Conservation (phyloP, 176 grass and related monocot genomes). For the Bonia amplexicaulis region DNA sequence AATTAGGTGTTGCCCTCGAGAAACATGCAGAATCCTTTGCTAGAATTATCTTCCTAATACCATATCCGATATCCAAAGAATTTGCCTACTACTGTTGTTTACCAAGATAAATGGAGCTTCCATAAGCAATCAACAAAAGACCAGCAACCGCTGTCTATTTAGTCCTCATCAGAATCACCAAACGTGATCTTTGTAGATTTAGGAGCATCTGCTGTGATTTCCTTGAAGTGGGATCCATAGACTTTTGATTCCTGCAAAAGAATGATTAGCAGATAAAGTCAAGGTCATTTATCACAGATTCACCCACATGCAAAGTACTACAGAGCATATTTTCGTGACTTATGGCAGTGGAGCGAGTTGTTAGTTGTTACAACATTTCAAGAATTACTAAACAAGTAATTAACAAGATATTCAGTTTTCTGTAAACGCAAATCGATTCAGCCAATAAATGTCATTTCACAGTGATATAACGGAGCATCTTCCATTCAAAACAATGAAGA, state of each 20-base stretch:
- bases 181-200: slow-evolving; percentile 95
- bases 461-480: not conserved
- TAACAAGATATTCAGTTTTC: no score
- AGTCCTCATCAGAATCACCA: slow-evolving; percentile 75
- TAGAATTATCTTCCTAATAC: not conserved
- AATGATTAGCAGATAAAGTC: not conserved
- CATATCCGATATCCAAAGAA: not conserved
- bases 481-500: not conserved
- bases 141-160: not conserved
- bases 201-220: slow-evolving; percentile 87
- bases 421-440: no score
- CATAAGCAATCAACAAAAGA: not conserved
- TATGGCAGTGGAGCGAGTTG: not conserved
- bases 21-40: not conserved
- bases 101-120: not conserved
- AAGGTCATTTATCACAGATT: not conserved
- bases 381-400: no score
- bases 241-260: slow-evolving; percentile 77
- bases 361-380: not conserved
- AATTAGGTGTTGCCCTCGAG: not conserved
- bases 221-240: slow-evolving; percentile 88
- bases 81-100: not conserved
- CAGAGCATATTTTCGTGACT: not conserved
- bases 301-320: not conserved
- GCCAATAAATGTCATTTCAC: not conserved